Evolutionary conservation across 2,329 filamentous ascomycete genomes (phyloP), one percentile per base, ranked within the genome.

Genomic region (Dryadomyces quercus-mongolicae): DNA sequence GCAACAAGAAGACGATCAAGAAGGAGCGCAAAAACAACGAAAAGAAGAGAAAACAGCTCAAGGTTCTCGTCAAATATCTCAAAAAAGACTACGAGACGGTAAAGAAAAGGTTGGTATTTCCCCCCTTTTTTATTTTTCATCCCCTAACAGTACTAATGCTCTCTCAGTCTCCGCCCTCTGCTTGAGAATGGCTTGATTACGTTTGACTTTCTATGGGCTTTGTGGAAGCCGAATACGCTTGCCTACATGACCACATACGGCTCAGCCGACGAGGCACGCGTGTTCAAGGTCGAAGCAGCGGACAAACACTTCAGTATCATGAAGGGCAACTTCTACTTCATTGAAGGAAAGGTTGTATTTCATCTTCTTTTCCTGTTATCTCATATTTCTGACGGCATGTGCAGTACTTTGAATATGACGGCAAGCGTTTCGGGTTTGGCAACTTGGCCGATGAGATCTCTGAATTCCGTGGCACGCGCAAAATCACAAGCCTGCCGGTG

Each of bases 151-250:
- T 34, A n/a, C 5, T 6, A 49, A 38, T 13, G 7, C 1, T 18
- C 12, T 18, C 12, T 10, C 67, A 86, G 84, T 1, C 75, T 95
- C 0, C 85, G 90, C 60, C 86, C 88, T 0, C 81, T 95, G 69
- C 73, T 95, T 2, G 80, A 89, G 59, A 86, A 84, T 36, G 88
- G 88, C 9, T 82, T 89, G 47, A 94, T 95, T 65, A 94, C 88
- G 0, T 95, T 91, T 61, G 88, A 95, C 55, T 76, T 94, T 2
- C 72, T 94, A 1, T 95, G 90, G 90, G 88, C 89, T 0, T 70
- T 95, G 3, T 94, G 86, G 77, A 94, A 93, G 63, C 90, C 90
- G 0, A 87, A 89, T 62, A 89, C 87, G 0, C 78, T 95, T 20
- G 85, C 82, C 1, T 92, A 85, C 65, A 81, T 85, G 0, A 80